Base-by-base conservation (phyloP, 148 eudicot genomes). In the Spergularia marina region DNA sequence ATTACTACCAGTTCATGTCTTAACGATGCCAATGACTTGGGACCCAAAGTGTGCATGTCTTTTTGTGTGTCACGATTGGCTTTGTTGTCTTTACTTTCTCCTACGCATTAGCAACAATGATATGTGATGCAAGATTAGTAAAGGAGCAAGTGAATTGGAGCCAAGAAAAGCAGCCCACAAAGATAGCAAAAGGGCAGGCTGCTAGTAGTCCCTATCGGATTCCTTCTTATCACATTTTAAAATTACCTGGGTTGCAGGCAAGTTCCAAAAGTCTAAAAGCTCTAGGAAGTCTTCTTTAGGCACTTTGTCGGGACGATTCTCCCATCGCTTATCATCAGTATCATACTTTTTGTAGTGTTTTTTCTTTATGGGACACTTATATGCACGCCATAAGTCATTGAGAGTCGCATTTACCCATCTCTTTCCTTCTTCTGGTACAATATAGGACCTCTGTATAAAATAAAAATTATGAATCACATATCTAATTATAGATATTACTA, bases 41-140 rank as follows among this genome's bases (percentile, higher is more conserved):
- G 54, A 20, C 55, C 54, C 49, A 18, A n/a, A 17, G 54, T 67
- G 34, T 47, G 71, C 71, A 67, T 67, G 53, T 67, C 51, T n/a
- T 67, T 53, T 67, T 67, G 71, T 16, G 49, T 53, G 4, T 47
- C 25, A 5, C 30, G 71, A 47, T 67, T 67, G 12, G 20, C 16
- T 10, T 51, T 9, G 17, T 67, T 47, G 15, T n/a, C 15, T 9
- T 30, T 12, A 47, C 71, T 67, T 18, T 51, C 21, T 67, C 44
- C 71, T 67, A 5, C 0, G 2, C 12, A 34, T 10, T 15, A 36
- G 3, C 9, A 66, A 66, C 16, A 30, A 30, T 30, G 4, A 30
- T 30, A 30, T 30, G 36, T 30, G 36, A 30, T 30, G 36, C 36
- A 30, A 30, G 36, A 30, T 30, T 0, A 30, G 36, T 30, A 30